These are phyloP conservation scores for Neonectria ditissima DNA, from an alignment of 2,329 filamentous ascomycete genomes.

Conservation along the genomic window DNA sequence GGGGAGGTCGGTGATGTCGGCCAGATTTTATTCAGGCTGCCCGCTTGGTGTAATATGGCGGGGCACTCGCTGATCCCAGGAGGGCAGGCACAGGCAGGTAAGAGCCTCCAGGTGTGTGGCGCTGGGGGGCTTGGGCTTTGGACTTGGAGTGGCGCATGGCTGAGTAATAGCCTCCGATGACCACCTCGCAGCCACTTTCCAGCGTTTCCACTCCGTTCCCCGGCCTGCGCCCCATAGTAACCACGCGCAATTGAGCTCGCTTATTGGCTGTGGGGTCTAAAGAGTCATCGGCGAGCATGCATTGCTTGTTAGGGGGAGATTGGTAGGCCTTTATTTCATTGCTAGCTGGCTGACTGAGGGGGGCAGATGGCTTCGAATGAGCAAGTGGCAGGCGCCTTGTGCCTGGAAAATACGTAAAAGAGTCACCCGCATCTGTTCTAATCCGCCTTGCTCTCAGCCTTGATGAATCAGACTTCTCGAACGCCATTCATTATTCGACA, in stretches of 20 bases:
- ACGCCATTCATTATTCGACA: no score
- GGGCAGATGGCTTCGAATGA: neutral
- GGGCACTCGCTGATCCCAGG: constrained; percentile 31
- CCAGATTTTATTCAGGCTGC: constrained; percentile 43
- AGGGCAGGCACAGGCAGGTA: neutral
- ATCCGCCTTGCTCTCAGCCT: neutral
- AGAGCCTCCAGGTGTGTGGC: neutral
- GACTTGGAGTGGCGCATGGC: neutral
- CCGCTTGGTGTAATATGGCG: constrained; percentile 34
- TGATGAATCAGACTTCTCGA: no score
- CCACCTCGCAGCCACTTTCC: neutral
- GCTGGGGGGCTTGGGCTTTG: neutral
- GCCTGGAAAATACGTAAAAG: no score
- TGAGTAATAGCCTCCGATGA: constrained; percentile 1
- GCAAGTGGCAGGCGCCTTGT: no score
- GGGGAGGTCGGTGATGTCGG: constrained; percentile 36
- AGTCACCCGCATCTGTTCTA: neutral
- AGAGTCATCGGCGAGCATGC: constrained; percentile 6
- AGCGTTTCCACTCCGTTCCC: neutral
- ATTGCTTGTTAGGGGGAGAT: neutral
- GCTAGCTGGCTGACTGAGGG: neutral
- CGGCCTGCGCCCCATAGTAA: neutral
- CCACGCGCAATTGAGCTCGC: neutral
- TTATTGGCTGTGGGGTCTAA: neutral
- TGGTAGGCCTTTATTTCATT: neutral